These are phyloP conservation scores for Millerozyma acaciae DNA, from an alignment of 805 yeast genomes.

Conservation along the genomic window DNA sequence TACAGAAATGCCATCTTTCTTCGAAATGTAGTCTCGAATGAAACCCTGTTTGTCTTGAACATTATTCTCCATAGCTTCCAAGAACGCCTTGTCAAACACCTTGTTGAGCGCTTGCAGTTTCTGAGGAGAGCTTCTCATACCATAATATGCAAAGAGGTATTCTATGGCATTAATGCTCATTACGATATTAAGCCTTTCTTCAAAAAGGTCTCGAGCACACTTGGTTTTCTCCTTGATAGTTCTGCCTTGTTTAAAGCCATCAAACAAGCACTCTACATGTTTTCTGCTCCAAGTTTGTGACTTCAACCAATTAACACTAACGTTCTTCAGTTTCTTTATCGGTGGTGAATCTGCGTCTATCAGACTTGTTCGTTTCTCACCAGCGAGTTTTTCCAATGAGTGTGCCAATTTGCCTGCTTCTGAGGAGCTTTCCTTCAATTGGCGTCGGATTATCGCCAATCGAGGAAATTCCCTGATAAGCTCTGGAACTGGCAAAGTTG, in stretches of 20 bases:
- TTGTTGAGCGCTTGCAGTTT: constrained; percentile 6
- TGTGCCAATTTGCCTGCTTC: constrained; percentile 28
- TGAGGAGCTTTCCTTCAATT: constrained; percentile 25
- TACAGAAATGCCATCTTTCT: constrained; percentile 5
- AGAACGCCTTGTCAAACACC: constrained; percentile 14
- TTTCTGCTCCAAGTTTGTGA: constrained; percentile 14
- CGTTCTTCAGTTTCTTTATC: constrained; percentile 1
- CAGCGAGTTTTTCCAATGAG: constrained; percentile 6
- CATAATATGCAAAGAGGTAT: constrained; percentile 18
- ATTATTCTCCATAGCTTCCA: constrained; percentile 7
- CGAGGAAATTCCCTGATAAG: constrained; percentile 16
- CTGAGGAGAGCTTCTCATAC: constrained; percentile 10
- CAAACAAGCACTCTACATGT: constrained; percentile 12
- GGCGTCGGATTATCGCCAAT: constrained; percentile 26
- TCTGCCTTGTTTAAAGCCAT: constrained; percentile 5
- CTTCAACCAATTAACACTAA: constrained; percentile 8
- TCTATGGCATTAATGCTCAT: constrained; percentile 9
- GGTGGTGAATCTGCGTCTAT: neutral
- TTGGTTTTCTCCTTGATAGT: constrained; percentile 9
- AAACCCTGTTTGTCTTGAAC: constrained; percentile 5
- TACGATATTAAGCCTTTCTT: constrained; percentile 7
- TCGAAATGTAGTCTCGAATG: constrained; percentile 6
- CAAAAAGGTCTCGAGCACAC: constrained; percentile 10
- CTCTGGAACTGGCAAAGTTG: constrained; percentile 19
- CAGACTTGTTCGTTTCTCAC: neutral